Conservation (phyloP, 1,284 basidiomycete species). For the Cryptococcus wingfieldii region DNA sequence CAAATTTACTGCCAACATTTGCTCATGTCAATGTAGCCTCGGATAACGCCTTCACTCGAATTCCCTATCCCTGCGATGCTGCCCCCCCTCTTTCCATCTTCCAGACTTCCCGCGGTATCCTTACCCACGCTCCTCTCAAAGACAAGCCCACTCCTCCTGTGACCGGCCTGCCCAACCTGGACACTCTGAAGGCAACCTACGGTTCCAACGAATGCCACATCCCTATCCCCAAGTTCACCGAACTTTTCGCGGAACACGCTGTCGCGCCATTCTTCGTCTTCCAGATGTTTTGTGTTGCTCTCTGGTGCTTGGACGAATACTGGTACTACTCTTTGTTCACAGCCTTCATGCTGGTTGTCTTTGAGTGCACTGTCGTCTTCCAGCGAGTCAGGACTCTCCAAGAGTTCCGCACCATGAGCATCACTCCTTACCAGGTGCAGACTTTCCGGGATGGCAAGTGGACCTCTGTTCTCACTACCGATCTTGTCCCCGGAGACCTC, state of each 20-base stretch:
- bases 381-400: constrained; percentile 86
- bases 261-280: constrained; percentile 95
- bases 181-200: constrained; percentile 58
- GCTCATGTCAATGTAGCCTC: constrained; percentile 30
- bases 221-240: constrained; percentile 83
- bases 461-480: constrained; percentile 71
- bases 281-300: constrained; percentile 89
- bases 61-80: constrained; percentile 83
- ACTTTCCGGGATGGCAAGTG: constrained; percentile 76
- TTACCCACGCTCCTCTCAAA: constrained; percentile 26
- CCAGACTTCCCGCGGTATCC: constrained; percentile 55
- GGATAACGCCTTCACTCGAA: constrained; percentile 68
- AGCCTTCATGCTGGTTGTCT: constrained; percentile 91
- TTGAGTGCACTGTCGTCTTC: constrained; percentile 96
- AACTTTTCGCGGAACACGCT: constrained; percentile 86
- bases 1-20: neutral
- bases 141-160: constrained; percentile 34
- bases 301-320: constrained; percentile 95
- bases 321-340: constrained; percentile 98
- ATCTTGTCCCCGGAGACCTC: constrained; percentile 83
- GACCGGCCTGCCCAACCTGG: constrained; percentile 40
- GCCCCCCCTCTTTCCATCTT: constrained; percentile 70
- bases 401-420: constrained; percentile 93
- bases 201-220: constrained; percentile 93
- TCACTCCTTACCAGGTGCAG: constrained; percentile 79